Evolutionary conservation across 2,329 filamentous ascomycete species (phyloP).

Genomic region (Zasmidium angulare): DNA sequence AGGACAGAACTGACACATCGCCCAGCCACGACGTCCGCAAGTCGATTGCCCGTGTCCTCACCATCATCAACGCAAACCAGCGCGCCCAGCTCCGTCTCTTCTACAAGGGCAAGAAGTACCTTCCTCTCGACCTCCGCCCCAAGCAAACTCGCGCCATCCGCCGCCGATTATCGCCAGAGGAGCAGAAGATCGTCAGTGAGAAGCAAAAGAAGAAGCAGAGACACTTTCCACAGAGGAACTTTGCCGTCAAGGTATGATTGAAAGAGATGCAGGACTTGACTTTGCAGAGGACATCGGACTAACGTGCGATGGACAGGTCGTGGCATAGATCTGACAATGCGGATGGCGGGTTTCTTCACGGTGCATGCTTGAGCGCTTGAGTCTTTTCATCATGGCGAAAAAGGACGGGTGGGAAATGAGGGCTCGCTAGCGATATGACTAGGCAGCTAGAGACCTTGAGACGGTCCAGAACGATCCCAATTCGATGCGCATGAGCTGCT

Average conservation of each 20-base stretch:
- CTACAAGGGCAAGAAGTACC: constrained; percentile 99
- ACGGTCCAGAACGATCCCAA: constrained; percentile 12
- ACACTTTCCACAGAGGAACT: constrained; percentile 99
- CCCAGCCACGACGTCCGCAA: constrained; percentile 96
- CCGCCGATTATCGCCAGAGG: constrained; percentile 88
- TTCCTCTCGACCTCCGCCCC: constrained; percentile 94
- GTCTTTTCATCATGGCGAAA: constrained; percentile 17
- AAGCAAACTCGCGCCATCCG: constrained; percentile 99
- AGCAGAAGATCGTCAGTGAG: constrained; percentile 78
- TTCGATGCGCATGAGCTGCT: constrained; percentile 13
- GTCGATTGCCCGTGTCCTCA: constrained; percentile 97
- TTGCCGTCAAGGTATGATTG: constrained; percentile 84
- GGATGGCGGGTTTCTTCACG: constrained; percentile 20
- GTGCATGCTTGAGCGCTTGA: constrained; percentile 24
- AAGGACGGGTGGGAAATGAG: constrained; percentile 20
- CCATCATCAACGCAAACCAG: constrained; percentile 99
- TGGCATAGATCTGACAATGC: constrained; percentile 12
- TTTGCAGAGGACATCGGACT: constrained; percentile 2
- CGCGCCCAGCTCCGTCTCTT: constrained; percentile 95
- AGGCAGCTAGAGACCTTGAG: constrained; percentile 16
- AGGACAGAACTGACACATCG: constrained; percentile 15
- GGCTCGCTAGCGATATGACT: constrained; percentile 18
- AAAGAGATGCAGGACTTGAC: neutral
- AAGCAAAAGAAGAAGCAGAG: constrained; percentile 95
- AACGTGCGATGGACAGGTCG: constrained; percentile 13